Base-by-base conservation (phyloP, 2,329 filamentous ascomycete genomes). In the Shiraia bambusicola region DNA sequence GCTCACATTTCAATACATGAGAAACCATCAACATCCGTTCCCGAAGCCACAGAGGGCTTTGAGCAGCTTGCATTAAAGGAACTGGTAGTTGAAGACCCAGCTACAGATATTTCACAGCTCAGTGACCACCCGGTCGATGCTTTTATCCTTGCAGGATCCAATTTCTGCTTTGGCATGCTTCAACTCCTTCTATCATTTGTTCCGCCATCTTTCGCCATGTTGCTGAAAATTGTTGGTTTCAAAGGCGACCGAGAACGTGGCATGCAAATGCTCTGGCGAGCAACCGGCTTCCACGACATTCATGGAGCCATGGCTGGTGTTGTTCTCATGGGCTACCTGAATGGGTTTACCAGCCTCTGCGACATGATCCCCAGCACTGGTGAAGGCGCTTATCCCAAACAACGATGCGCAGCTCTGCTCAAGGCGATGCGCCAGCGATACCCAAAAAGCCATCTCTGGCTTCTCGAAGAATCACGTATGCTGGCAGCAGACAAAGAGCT, bases 301-400 rank as follows among this genome's bases (percentile, higher is more conserved):
- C 94, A 96, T 61, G 92, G 91, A n/a, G 92, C 88, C 6, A 85
- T 97, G 62, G 84, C 91, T 0, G 88, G 86, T 0, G 76, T 97
- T 28, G 80, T 88, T 17, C 74, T 96, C 0, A 76, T 97, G 12
- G 84, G 82, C 1, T 97, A 90, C 68, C 95, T 96, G 70, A 95
- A 95, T 62, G 87, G 86, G 5, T 79, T 95, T 24, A 78, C 94
- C 12, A 88, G 87, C 1, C 86, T 89, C 53, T 88, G 89, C 48
- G 93, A 98, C 63, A 96, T 98, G 40, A 75, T 95, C 12, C 85
- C 88, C 0, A 77, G 73, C 1, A 76, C 80, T 14, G 70, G 75
- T 1, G 80, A 83, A 50, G 76, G 78, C 34, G 65, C 72, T 2
- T 90, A 91, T 45, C 93, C 93, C 0, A 76, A 75, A 34, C 77